A percentile compares a stretch with the other conserved stretches of the same genome.
Conservation (phyloP, 2,329 filamentous ascomycete species). For the Sarocladium oryzae region DNA sequence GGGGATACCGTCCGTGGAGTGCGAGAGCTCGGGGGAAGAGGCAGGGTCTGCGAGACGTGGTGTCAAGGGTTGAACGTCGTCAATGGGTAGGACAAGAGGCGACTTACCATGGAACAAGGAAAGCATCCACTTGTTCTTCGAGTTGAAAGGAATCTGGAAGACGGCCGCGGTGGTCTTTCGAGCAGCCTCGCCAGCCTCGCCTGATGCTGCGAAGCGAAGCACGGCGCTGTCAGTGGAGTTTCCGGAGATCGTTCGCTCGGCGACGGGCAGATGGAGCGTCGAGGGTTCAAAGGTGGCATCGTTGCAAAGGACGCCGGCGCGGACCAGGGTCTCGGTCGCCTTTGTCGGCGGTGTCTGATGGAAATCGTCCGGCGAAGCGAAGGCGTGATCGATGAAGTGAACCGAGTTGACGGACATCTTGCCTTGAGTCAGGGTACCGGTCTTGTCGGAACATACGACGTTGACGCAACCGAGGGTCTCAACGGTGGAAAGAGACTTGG, state of each 20-base stretch:
- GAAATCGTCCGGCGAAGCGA: conserved; percentile 21
- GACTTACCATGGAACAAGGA: conserved; percentile 22
- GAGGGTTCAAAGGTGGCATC: conserved; percentile 35
- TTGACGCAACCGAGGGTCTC: conserved; percentile 69
- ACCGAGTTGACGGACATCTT: conserved; percentile 36
- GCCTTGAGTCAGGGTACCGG: conserved; percentile 36
- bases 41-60: not conserved
- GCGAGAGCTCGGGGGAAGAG: not conserved
- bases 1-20: not conserved
- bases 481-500: conserved; percentile 55
- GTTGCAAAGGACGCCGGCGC: conserved; percentile 32
- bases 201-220: conserved; percentile 30
- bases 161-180: conserved; percentile 18
- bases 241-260: conserved; percentile 29
- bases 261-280: conserved; percentile 26
- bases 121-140: conserved; percentile 45
- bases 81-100: too few relatives aligned
- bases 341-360: conserved; percentile 15
- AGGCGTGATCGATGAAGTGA: conserved; percentile 27
- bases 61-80: too few relatives aligned
- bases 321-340: conserved; percentile 18
- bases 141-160: conserved; percentile 42
- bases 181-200: conserved; percentile 15
- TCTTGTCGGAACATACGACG: conserved; percentile 70
- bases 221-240: conserved; percentile 38